phyloP scores from a whole-genome alignment of 768 basidiomycete species.

The Kwoniella sp. region DNA sequence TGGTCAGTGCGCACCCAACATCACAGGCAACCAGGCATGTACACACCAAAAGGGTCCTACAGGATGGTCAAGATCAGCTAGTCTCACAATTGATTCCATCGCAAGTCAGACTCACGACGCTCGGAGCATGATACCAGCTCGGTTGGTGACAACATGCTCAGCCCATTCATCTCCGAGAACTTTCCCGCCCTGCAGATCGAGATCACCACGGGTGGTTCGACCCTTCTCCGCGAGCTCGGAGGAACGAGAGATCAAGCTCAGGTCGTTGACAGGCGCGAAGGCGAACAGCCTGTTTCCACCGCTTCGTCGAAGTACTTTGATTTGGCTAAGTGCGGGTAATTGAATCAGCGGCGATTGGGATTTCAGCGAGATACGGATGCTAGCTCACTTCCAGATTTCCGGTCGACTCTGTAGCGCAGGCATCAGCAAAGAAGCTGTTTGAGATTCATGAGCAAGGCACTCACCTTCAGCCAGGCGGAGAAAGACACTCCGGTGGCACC shows the following conservation, averaged over 20 bases:
- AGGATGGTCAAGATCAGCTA: neutral
- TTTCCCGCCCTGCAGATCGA: slow-evolving; percentile 74
- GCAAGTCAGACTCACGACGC: slow-evolving; percentile 65
- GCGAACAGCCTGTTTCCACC: slow-evolving; percentile 79
- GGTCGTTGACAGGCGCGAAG: slow-evolving; percentile 88
- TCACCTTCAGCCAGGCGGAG: slow-evolving; percentile 81
- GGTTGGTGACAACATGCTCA: slow-evolving; percentile 89
- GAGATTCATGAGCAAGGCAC: slow-evolving; percentile 23
- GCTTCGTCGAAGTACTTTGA: slow-evolving; percentile 78
- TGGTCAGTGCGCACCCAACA: neutral
- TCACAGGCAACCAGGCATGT: slow-evolving; percentile 2
- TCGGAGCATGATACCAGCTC: slow-evolving; percentile 89
- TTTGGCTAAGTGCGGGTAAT: slow-evolving; percentile 64
- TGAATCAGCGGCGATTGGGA: neutral
- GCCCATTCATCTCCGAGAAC: slow-evolving; percentile 94
- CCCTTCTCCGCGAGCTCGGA: slow-evolving; percentile 37
- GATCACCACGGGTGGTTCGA: slow-evolving; percentile 62
- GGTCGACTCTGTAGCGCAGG: slow-evolving; percentile 65
- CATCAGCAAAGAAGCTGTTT: neutral
- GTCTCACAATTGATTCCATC: neutral
- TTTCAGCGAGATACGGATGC: neutral
- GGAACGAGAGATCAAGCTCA: slow-evolving; percentile 61
- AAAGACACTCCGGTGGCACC: slow-evolving; percentile 68
- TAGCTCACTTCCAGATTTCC: slow-evolving; percentile 87
- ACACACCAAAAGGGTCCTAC: slow-evolving; percentile 19